phyloP scores from a whole-genome alignment of 805 yeast genomes.

The Nakazawaea ishiwadae region DNA sequence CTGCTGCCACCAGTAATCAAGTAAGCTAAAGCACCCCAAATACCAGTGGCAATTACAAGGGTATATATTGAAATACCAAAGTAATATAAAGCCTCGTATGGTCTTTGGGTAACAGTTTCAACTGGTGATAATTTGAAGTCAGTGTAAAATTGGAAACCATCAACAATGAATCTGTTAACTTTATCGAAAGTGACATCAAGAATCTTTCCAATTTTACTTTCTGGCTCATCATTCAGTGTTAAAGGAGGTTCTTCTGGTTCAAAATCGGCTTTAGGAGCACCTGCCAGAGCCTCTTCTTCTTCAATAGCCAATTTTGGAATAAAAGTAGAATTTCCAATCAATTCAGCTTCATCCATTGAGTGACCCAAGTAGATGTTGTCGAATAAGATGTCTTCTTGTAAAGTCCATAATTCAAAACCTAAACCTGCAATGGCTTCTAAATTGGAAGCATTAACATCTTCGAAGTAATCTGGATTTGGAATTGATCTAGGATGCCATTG shows the following conservation, averaged over 20 bases:
- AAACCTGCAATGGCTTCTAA: constrained; percentile 70
- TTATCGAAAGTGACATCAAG: constrained; percentile 17
- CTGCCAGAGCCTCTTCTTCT: constrained; percentile 33
- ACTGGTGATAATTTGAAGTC: constrained; percentile 43
- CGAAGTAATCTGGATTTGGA: constrained; percentile 65
- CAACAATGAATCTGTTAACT: constrained; percentile 18
- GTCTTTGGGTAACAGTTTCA: constrained; percentile 37
- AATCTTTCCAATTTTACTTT: constrained; percentile 8
- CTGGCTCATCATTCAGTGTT: constrained; percentile 15
- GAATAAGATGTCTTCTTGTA: constrained; percentile 69
- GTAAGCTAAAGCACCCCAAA: constrained; percentile 32
- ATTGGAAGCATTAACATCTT: constrained; percentile 53
- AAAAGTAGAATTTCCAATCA: constrained; percentile 74
- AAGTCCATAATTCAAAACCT: constrained; percentile 89
- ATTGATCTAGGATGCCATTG: constrained; percentile 67
- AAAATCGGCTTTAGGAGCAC: constrained; percentile 35
- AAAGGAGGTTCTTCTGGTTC: constrained; percentile 42
- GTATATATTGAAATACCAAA: constrained; percentile 35
- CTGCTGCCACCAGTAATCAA: constrained; percentile 19
- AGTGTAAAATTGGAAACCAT: constrained; percentile 28
- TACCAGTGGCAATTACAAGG: constrained; percentile 38
- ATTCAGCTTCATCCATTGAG: constrained; percentile 78
- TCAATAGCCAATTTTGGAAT: constrained; percentile 50
- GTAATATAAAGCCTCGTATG: constrained; percentile 46
- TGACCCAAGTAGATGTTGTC: constrained; percentile 86